phyloP scores from a whole-genome alignment of 495 filamentous ascomycete species.

The Hypomontagnella monticulosa region DNA sequence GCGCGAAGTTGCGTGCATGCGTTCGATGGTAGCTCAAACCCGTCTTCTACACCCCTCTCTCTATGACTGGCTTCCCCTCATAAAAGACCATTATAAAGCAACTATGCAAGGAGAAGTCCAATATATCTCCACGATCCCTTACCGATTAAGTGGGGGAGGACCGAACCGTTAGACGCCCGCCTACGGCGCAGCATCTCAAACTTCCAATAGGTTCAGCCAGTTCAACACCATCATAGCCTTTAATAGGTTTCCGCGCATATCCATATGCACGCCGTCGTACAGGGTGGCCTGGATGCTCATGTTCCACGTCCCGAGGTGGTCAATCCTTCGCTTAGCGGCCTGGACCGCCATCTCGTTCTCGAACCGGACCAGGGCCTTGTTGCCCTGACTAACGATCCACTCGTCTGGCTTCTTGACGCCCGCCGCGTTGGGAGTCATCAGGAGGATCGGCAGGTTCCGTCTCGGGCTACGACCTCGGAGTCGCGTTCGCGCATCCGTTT shows the following conservation, averaged over 20 bases:
- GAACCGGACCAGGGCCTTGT: conserved; percentile 60
- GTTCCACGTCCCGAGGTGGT: conserved; percentile 65
- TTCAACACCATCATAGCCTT: conserved; percentile 68
- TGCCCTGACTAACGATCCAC: conserved; percentile 60
- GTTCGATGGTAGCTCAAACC: conserved; percentile 7
- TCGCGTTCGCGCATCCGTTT: conserved; percentile 32
- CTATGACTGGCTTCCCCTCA: background rate
- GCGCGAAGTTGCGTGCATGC: conserved; percentile 6
- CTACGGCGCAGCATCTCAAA: conserved; percentile 17
- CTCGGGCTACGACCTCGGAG: conserved; percentile 24
- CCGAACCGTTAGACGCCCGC: conserved; percentile 4
- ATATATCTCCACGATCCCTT: conserved; percentile 13
- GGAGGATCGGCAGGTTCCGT: conserved; percentile 52
- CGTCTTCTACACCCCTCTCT: conserved; percentile 6
- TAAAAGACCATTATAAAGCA: background rate
- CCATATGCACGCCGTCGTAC: conserved; percentile 64
- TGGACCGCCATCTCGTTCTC: conserved; percentile 56
- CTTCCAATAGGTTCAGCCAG: conserved; percentile 55
- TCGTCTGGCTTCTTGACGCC: conserved; percentile 64
- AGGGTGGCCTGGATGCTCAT: conserved; percentile 62
- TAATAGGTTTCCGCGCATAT: conserved; percentile 61
- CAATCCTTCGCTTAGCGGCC: conserved; percentile 53
- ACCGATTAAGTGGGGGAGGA: conserved; percentile 14
- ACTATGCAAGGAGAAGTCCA: conserved; percentile 3
- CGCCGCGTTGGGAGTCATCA: conserved; percentile 62